These are phyloP conservation scores for Herpetospermum pedunculosum DNA, from an alignment of 306 rosid species.

Conservation along the genomic window DNA sequence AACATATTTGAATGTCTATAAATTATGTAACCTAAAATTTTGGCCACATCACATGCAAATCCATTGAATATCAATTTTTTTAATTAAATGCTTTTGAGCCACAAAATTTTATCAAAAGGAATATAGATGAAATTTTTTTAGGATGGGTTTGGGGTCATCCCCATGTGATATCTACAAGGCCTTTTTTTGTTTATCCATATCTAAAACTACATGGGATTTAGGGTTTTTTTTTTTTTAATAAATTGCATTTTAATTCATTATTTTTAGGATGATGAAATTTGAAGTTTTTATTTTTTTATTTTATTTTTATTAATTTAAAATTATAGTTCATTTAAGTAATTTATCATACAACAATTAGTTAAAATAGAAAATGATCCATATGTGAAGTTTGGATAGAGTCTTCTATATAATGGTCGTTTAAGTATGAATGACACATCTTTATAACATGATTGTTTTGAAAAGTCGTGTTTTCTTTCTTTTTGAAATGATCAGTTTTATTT, in stretches of 20 bases:
- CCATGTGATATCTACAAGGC: background rate
- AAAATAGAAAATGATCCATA: background rate
- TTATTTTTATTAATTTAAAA: no score
- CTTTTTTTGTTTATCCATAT: background rate
- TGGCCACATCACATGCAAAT: conserved; percentile 5
- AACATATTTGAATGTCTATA: background rate
- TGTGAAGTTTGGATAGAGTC: background rate
- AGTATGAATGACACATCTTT: no score
- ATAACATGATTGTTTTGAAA: background rate
- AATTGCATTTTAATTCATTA: no score
- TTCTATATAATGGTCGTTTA: background rate
- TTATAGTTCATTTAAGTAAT: no score
- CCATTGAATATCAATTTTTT: background rate
- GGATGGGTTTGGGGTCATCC: background rate
- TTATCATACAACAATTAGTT: no score
- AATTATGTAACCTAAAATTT: background rate
- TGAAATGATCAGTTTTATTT: background rate
- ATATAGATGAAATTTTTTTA: background rate
- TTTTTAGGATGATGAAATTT: no score
- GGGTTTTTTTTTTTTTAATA: no score
- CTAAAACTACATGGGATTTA: background rate
- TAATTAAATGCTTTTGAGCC: background rate
- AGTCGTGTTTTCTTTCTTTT: background rate
- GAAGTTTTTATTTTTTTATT: no score
- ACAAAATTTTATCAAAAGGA: background rate